Conservation (phyloP, 2,329 filamentous ascomycete genomes). For the Rhinocladiella similis region DNA sequence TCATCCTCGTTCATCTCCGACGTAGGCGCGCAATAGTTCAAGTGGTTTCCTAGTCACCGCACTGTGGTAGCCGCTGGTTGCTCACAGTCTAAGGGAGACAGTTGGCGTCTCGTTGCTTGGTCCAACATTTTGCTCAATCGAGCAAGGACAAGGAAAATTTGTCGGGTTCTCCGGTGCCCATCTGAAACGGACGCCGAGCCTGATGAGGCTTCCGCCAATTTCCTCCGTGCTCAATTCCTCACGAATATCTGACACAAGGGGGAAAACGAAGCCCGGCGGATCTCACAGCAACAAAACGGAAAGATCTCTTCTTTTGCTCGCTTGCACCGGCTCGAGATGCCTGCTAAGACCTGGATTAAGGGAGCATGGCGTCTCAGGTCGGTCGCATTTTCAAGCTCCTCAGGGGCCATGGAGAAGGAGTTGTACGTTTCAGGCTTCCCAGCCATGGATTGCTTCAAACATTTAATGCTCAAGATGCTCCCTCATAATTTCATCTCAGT, state of each 20-base stretch:
- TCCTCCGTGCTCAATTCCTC: background rate
- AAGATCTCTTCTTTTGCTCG: background rate
- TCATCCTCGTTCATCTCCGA: too few species aligned
- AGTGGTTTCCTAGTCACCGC: too few species aligned
- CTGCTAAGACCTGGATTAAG: background rate
- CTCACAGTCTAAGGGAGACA: too few species aligned
- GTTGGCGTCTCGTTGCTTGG: too few species aligned
- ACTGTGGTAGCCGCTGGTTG: too few species aligned
- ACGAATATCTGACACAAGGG: background rate
- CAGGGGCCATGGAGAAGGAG: background rate
- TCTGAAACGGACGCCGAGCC: too few species aligned
- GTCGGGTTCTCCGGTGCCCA: too few species aligned
- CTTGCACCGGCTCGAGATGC: too few species aligned
- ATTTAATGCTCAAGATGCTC: constrained; percentile 1
- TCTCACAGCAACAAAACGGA: background rate
- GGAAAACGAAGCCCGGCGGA: background rate
- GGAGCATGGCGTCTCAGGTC: background rate
- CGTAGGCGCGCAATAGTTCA: too few species aligned
- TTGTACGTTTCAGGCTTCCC: background rate
- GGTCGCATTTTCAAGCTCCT: background rate
- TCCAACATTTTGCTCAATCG: too few species aligned
- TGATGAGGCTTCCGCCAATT: too few species aligned
- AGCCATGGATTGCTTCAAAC: background rate
- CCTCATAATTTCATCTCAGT: background rate
- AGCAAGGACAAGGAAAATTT: too few species aligned